A percentile compares a stretch with the other conserved stretches of the same genome.
phyloP scores from a whole-genome alignment of 768 basidiomycete species.

The Boletus bicolor region DNA sequence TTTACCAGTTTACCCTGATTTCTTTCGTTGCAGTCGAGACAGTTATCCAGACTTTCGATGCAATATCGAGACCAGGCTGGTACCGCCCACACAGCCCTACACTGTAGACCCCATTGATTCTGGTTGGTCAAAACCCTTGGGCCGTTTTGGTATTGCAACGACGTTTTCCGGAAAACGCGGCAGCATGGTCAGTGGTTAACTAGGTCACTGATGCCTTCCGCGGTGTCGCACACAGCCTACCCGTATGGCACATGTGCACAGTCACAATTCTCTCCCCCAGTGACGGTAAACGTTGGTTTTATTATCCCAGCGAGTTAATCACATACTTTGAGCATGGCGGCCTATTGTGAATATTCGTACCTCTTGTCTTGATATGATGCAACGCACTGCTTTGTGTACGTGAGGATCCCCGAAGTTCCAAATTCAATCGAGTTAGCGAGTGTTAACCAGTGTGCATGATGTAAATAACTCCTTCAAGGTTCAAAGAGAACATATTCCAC shows the following conservation, averaged over 20 bases:
- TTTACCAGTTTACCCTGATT: too few species aligned
- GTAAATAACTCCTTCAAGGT: not conserved
- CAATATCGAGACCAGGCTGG: not conserved
- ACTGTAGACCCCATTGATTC: not conserved
- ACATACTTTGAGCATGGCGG: too few species aligned
- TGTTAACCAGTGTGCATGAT: not conserved
- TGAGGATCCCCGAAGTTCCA: not conserved
- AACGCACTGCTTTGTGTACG: not conserved
- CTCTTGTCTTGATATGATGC: not conserved
- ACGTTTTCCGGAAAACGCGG: not conserved
- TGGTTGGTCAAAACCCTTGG: not conserved
- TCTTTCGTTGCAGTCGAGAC: not conserved
- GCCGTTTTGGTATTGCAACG: not conserved
- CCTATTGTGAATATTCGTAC: not conserved
- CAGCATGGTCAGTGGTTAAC: not conserved
- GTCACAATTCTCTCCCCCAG: too few species aligned
- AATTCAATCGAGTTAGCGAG: not conserved
- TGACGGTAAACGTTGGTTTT: not conserved
- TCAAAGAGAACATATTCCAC: not conserved
- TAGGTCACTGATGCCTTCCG: not conserved
- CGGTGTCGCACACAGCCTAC: slow-evolving; percentile 3
- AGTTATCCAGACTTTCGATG: not conserved
- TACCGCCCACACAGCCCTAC: not conserved
- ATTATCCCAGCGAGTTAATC: not conserved
- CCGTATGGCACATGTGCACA: not conserved